Conservation (phyloP, 2,329 filamentous ascomycete species). For the Pseudocercospora pini-densiflorae region DNA sequence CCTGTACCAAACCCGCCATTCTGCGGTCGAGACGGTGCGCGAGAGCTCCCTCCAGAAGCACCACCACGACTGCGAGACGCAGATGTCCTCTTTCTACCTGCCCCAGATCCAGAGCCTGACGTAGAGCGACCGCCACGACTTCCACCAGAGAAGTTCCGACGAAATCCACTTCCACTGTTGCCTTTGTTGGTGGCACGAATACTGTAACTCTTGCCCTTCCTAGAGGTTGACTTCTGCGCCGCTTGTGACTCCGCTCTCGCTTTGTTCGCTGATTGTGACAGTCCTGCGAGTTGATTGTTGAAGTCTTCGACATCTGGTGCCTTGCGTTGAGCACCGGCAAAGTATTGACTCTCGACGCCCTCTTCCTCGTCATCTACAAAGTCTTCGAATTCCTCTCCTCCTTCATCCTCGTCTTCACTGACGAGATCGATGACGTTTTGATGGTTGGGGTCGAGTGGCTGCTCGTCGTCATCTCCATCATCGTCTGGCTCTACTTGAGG, state of each 20-base stretch:
- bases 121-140: conserved; percentile 7
- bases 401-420: conserved; percentile 46
- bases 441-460: conserved; percentile 55
- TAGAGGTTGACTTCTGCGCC: not conserved
- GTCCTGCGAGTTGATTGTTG: not conserved
- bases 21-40: not conserved
- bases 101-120: conserved; percentile 10
- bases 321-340: not conserved
- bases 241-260: conserved; percentile 2
- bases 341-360: conserved; percentile 7
- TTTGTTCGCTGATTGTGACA: conserved; percentile 6
- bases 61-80: not conserved
- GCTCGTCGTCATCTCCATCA: conserved; percentile 50
- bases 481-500: conserved; percentile 39
- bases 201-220: not conserved
- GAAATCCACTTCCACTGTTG: not conserved
- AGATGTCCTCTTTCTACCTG: conserved; percentile 8
- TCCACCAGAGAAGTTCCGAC: conserved; percentile 6
- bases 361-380: conserved; percentile 13
- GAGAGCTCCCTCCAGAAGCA: not conserved
- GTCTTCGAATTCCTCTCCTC: conserved; percentile 7
- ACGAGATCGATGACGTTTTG: conserved; percentile 54
- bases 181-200: conserved; percentile 7
- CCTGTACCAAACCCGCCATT: not conserved
- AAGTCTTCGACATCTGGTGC: not conserved